Conservation (phyloP, 148 eudicot genomes). For the Vaccinium vitisidaea region DNA sequence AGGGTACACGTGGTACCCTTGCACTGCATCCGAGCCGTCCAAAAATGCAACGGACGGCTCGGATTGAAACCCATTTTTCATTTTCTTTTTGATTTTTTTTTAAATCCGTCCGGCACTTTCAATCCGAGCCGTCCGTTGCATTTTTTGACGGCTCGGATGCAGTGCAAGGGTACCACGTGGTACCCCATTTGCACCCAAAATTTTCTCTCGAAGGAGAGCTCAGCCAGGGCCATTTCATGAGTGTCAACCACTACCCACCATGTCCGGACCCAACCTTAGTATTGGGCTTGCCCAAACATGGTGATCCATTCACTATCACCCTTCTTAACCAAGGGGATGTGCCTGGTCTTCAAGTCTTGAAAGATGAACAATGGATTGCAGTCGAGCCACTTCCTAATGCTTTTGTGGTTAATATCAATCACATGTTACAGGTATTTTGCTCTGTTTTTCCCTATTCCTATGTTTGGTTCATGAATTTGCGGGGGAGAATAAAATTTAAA, state of each 20-base stretch:
- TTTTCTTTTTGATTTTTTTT: no score
- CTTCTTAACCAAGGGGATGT: slow-evolving; percentile 15
- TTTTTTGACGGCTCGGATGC: no score
- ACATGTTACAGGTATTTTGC: slow-evolving; percentile 13
- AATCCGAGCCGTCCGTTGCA: no score
- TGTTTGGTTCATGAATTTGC: not conserved
- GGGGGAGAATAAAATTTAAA: no score
- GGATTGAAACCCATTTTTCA: no score
- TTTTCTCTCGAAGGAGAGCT: not conserved
- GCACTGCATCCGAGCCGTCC: no score
- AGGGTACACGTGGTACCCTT: no score
- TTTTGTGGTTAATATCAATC: slow-evolving; percentile 9
- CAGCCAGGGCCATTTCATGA: not conserved
- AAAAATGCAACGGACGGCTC: no score
- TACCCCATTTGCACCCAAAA: no score
- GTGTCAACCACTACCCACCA: slow-evolving; percentile 25
- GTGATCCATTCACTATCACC: slow-evolving; percentile 19
- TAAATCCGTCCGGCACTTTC: no score
- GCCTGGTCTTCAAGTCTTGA: slow-evolving; percentile 20
- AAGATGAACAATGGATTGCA: slow-evolving; percentile 16
- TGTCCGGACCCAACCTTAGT: slow-evolving; percentile 30
- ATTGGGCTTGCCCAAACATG: slow-evolving; percentile 21
- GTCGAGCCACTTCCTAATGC: slow-evolving; percentile 24
- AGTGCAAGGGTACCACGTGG: no score
- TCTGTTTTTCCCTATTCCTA: not conserved